Evolutionary conservation across 257 asterid genomes (phyloP).

Genomic region (Cinchona pubescens): DNA sequence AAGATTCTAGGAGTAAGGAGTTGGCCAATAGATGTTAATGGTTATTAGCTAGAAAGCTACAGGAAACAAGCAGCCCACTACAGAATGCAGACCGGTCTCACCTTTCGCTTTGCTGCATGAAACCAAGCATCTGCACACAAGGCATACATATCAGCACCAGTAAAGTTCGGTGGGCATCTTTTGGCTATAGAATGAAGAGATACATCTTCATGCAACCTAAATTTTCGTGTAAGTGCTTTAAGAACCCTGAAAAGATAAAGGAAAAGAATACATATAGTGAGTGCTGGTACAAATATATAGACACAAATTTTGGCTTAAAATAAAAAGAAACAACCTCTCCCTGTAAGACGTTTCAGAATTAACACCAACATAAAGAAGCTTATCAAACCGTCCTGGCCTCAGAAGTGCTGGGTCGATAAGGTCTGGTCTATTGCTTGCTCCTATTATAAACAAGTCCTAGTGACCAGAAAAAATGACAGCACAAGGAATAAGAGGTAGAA

Average conservation of each 20-base stretch:
- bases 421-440: conserved; percentile 99
- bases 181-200: conserved; percentile 67
- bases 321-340: conserved; percentile 56
- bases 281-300: not conserved
- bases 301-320: not conserved
- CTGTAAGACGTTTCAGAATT: conserved; percentile 88
- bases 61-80: not conserved
- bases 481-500: conserved; percentile 7
- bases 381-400: conserved; percentile 98
- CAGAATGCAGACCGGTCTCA: conserved; percentile 19
- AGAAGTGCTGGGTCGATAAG: conserved; percentile 92
- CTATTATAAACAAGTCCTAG: conserved; percentile 92
- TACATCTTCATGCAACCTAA: conserved; percentile 71
- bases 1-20: too few relatives aligned
- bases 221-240: conserved; percentile 82
- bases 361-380: conserved; percentile 97
- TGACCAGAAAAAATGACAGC: conserved; percentile 7
- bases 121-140: conserved; percentile 99
- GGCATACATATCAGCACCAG: conserved; percentile 98
- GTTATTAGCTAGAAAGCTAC: not conserved
- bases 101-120: conserved; percentile 88
- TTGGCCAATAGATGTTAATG: not conserved
- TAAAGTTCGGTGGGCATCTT: conserved; percentile 90
- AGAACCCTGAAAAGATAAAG: conserved; percentile 58
- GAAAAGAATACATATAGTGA: conserved; percentile 1